Evolutionary conservation across 192 early-diverging fungal species (phyloP), one percentile per base, ranked within the genome.

Genomic region (Haplosporangium gracile): DNA sequence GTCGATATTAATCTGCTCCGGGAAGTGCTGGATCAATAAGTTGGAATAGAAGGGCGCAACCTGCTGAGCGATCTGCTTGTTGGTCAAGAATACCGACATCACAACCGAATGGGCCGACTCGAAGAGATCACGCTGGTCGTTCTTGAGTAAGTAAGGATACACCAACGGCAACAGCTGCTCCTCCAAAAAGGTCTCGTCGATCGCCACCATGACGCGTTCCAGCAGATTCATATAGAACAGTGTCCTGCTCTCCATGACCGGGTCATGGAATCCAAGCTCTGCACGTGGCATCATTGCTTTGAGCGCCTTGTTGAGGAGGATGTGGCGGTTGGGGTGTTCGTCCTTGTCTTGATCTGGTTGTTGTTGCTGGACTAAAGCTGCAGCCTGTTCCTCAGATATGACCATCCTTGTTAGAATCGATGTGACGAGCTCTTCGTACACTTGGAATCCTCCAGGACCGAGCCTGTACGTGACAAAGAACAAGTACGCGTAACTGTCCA

Each of bases 91-190:
- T 5, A 91, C 83, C 11, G 88, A 74, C 47, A 93, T 82, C 1
- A 92, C 81, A 18, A 89, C 88, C 18, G 90, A 81, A 75, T 93
- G 91, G 6, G 88, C 88, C 42, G 89, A 90, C 75, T 93, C 92
- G 38, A 91, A 93, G 1, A 93, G 65, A 5, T 90, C 80, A 9
- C 82, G 76, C 49, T 91, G 81, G 26, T 81, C 60, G 26, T 85
- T 89, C 40, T 75, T 74, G 39, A 86, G 87, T 0, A 91, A 72
- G 34, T 89, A 89, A 38, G 83, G 87, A 38, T 92, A 88, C n/a
- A 92, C 88, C 4, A 88, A 63, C 8, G 90, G 90, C 22, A 93
- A 69, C 16, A 93, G 72, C 43, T 87, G 75, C 20, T 87, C 72
- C 51, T 93, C 92, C 29, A 93, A 70, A 8, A 89, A 75, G 1